Evolutionary conservation across 805 yeast genomes (phyloP), one percentile per base, ranked within the genome.

Genomic region (Pichia insulana): DNA sequence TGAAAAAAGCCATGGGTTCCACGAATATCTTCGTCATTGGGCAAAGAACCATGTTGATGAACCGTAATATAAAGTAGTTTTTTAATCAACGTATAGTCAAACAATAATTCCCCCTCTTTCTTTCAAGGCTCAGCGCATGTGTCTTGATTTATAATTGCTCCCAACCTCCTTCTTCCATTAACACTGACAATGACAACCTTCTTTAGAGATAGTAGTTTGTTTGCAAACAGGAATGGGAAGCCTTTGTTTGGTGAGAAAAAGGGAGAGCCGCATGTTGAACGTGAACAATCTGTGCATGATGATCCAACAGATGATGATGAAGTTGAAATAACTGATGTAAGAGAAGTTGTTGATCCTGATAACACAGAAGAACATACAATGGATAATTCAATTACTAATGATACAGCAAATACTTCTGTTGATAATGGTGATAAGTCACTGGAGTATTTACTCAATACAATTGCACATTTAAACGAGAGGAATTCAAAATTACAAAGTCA

Each of bases 401-500:
- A 37, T 7, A 12, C 31, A 28, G 13, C 6, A 7, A 12, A 28
- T 11, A 28, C 31, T 28, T 11, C 10, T 6, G 15, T 28, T 12
- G 31, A 28, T 28, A 11, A 11, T 2, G 50, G 48, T 28, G 43
- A 38, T 8, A 39, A 42, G 2, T 50, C 56, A 1, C 43, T 55
- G 38, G 51, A 53, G 15, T 50, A 54, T 34, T 36, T 55, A 17
- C 34, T 55, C 4, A 45, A 44, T 15, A 49, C 54, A 7, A 47
- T 55, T 12, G 37, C 46, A 17, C 46, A 44, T 31, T 34, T 51
- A 9, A 46, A 34, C 25, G 34, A 36, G 28, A 32, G 35, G 2
- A 50, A 51, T 18, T 43, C 42, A 13, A 28, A 18, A 7, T 30
- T 46, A 9, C 50, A 50, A 30, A 19, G 27, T 1, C 44, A 39